Percentiles rank a stretch among this genome's conserved stretches.
phyloP scores from a whole-genome alignment of 2,329 filamentous ascomycete species.

The Hypoxylon sp. region DNA sequence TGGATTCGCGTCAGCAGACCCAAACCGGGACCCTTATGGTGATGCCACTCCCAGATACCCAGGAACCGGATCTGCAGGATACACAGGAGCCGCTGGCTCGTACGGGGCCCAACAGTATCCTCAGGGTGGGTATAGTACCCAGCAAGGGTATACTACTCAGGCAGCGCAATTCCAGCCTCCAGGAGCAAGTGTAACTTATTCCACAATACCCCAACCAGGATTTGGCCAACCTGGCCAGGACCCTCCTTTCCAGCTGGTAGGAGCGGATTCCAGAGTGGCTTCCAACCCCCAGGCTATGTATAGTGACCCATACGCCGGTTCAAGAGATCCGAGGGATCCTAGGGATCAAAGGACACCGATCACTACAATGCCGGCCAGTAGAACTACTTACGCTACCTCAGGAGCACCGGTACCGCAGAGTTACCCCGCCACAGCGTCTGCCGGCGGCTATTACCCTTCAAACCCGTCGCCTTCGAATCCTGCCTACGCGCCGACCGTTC shows the following conservation, averaged over 20 bases:
- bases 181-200: conserved; percentile 49
- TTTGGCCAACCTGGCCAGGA: conserved; percentile 52
- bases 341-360: conserved; percentile 52
- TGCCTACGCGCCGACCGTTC: conserved; percentile 58
- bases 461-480: conserved; percentile 53
- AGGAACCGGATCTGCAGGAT: conserved; percentile 65
- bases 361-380: conserved; percentile 51
- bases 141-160: conserved; percentile 51
- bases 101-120: conserved; percentile 55
- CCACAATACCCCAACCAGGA: conserved; percentile 47
- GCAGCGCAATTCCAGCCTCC: conserved; percentile 50
- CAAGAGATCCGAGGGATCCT: conserved; percentile 44
- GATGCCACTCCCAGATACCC: conserved; percentile 65
- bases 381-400: conserved; percentile 54
- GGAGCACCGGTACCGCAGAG: conserved; percentile 49
- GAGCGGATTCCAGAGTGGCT: conserved; percentile 48
- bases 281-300: conserved; percentile 48
- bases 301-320: conserved; percentile 50
- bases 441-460: conserved; percentile 54
- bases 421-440: conserved; percentile 50
- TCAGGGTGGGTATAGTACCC: conserved; percentile 53
- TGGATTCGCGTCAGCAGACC: conserved; percentile 49
- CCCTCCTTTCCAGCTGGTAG: conserved; percentile 53
- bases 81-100: conserved; percentile 61
- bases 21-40: conserved; percentile 55